phyloP scores from a whole-genome alignment of 2,329 filamentous ascomycete species.

The Fusarium metavorans region DNA sequence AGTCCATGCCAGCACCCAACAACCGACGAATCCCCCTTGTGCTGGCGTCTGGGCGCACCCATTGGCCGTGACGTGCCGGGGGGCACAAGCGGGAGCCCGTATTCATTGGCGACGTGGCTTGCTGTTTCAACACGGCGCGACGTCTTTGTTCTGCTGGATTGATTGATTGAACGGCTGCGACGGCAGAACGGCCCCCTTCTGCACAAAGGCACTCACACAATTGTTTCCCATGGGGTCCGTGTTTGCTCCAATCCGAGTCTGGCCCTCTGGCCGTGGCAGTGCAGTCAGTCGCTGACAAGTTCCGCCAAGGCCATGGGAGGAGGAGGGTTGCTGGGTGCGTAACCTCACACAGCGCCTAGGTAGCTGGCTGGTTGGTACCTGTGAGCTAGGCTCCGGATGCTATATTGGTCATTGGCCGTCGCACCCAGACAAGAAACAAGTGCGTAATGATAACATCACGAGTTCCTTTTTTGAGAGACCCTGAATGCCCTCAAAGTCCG shows the following conservation, averaged over 20 bases:
- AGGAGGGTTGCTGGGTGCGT: slow-evolving; percentile 10
- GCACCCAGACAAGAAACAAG: slow-evolving; percentile 9
- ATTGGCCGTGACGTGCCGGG: slow-evolving; percentile 28
- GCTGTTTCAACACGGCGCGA: slow-evolving; percentile 14
- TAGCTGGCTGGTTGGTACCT: slow-evolving; percentile 3
- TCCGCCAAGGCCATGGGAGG: slow-evolving; percentile 6
- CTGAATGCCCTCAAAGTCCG: slow-evolving; percentile 13
- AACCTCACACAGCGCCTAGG: slow-evolving; percentile 29
- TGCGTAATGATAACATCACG: slow-evolving; percentile 33
- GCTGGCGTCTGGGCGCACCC: slow-evolving; percentile 21
- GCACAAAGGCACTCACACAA: background rate
- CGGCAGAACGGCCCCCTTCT: slow-evolving; percentile 19
- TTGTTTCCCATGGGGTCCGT: slow-evolving; percentile 5
- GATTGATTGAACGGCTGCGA: slow-evolving; percentile 26
- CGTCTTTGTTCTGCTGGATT: background rate
- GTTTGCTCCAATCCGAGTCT: slow-evolving; percentile 16
- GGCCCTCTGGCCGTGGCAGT: slow-evolving; percentile 2
- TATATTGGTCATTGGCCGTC: slow-evolving; percentile 9
- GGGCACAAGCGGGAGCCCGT: slow-evolving; percentile 29
- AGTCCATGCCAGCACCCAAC: background rate
- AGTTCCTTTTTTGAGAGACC: slow-evolving; percentile 5
- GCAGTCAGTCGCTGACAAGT: slow-evolving; percentile 23
- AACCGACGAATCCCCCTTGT: slow-evolving; percentile 26
- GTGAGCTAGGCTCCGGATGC: slow-evolving; percentile 7
- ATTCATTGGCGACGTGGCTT: slow-evolving; percentile 40